Conservation (phyloP, 331 rosid species). For the Malus hybrid region DNA sequence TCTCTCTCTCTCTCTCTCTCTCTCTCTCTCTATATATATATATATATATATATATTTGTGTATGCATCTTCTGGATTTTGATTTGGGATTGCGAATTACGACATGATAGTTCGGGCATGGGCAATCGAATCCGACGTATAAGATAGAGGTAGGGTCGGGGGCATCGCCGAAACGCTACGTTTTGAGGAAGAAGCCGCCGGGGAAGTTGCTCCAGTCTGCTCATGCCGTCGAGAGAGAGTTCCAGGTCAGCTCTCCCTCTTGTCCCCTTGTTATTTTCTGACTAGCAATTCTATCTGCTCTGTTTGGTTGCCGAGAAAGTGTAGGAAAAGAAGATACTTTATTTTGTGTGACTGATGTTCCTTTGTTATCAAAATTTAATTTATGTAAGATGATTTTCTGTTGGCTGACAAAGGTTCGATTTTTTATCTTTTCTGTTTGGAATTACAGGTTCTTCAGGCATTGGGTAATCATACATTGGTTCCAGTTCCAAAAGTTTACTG, state of each 20-base stretch:
- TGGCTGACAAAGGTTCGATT: neutral
- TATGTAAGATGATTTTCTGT: neutral
- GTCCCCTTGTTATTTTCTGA: neutral
- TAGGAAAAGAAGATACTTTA: neutral
- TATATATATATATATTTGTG: neutral
- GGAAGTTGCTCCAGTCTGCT: conserved; percentile 73
- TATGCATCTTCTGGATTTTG: neutral
- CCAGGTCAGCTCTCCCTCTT: conserved; percentile 32
- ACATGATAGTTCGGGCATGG: conserved; percentile 74
- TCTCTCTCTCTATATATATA: too few relatives aligned
- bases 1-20: neutral
- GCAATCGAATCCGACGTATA: conserved; percentile 87
- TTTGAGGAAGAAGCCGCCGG: conserved; percentile 86
- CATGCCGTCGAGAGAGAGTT: conserved; percentile 95
- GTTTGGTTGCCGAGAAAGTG: neutral
- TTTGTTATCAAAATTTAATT: neutral
- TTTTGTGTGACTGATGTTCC: too few relatives aligned
- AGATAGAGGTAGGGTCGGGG: conserved; percentile 50
- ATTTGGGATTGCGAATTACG: neutral
- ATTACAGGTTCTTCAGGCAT: conserved; percentile 70
- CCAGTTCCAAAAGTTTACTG: conserved; percentile 86
- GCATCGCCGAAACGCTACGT: conserved; percentile 57
- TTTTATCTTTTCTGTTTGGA: neutral
- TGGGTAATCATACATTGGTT: conserved; percentile 53
- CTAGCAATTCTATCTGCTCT: neutral